Evolutionary conservation across 2,329 filamentous ascomycete genomes (phyloP).

Genomic region (Metarhizium anisopliae): DNA sequence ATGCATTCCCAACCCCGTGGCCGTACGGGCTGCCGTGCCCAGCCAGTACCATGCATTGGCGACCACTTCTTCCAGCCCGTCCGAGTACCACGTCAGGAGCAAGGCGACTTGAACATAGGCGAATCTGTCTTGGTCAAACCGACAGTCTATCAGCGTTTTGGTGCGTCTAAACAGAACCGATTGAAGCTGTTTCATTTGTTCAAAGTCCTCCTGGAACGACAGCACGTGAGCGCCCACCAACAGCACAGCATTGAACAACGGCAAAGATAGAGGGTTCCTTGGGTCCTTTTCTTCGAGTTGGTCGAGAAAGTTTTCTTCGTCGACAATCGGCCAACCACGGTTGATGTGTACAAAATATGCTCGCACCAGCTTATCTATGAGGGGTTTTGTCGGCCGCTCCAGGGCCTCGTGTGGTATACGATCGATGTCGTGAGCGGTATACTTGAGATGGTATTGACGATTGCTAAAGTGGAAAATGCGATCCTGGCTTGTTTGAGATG

Average conservation of each 20-base stretch:
- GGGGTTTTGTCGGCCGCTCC: constrained; percentile 36
- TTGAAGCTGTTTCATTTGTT: no score
- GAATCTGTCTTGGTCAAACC: constrained; percentile 27
- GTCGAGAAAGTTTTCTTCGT: no score
- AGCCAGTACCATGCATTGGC: constrained; percentile 45
- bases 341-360: no score
- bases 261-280: no score
- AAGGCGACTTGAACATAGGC: constrained; percentile 45
- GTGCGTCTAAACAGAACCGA: no score
- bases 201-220: no score
- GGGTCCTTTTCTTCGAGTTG: no score
- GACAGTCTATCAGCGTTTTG: no score
- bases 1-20: constrained; percentile 45
- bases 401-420: constrained; percentile 36
- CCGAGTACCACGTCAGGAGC: constrained; percentile 46
- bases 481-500: constrained; percentile 12
- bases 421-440: constrained; percentile 26
- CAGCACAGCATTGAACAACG: no score
- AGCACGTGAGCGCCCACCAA: no score
- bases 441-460: constrained; percentile 26
- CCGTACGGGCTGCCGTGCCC: constrained; percentile 41
- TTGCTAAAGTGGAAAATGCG: constrained; percentile 25
- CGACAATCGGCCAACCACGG: no score
- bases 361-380: no score
- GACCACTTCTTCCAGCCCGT: constrained; percentile 44